Base-by-base conservation (phyloP, 495 filamentous ascomycete species). In the Hypoxylon crocopeplum region DNA sequence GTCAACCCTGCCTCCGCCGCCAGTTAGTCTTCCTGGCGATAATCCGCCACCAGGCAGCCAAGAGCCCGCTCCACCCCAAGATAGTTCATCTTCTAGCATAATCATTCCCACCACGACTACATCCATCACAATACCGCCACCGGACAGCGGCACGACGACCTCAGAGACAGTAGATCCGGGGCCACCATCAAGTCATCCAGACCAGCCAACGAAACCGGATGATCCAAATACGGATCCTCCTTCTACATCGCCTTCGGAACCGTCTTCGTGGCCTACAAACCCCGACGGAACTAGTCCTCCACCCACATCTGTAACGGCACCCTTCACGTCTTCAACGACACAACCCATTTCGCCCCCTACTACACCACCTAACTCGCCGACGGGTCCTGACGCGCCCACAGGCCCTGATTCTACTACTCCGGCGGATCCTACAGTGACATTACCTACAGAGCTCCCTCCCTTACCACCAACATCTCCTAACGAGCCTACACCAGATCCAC, bases 31-130 rank as follows among this genome's bases (percentile, higher is more conserved):
- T 16, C 48, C 44, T 7, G 48, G 29, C 5, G 10, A 41, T 17
- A 42, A n/a, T 2, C 36, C 34, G n/a, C 21, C 42, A 25, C 39
- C 45, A 25, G 41, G n/a, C n/a, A 32, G 8, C 1, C 38, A 57
- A n/a, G 52, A 32, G 0, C 20, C 47, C n/a, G 40, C 52, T 32
- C 11, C 21, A 12, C n/a, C 50, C 1, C 16, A 25, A 2, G 32
- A 48, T n/a, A 47, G 40, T 56, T 44, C 46, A 10, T 41, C 46
- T 6, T 36, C 39, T 5, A 39, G 20, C 25, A 16, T 22, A 47
- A 39, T 24, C 40, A 34, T 7, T 56, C 8, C 24, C 3, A 33
- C n/a, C 13, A 34, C 12, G 12, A 46, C 24, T 8, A 33, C 27
- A 3, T 7, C 12, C 11, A 46, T 21, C 37, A 13, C 15, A 22